Evolutionary conservation across 768 basidiomycete species (phyloP).

Genomic region (Symmetrospora coprosmae): DNA sequence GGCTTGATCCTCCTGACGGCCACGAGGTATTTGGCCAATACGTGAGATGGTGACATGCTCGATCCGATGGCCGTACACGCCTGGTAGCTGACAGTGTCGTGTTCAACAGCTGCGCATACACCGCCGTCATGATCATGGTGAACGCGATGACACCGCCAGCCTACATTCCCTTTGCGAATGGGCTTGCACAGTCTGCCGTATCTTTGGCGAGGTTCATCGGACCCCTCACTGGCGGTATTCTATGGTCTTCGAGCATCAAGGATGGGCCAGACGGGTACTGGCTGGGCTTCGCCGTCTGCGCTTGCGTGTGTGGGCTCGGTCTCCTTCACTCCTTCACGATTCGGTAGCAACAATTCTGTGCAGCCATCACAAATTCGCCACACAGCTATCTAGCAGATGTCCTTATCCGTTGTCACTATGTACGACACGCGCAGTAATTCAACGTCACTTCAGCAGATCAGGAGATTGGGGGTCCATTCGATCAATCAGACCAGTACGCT

Average conservation of each 20-base stretch:
- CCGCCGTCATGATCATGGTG: constrained; percentile 46
- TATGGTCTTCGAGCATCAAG: constrained; percentile 15
- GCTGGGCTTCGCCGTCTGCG: constrained; percentile 1
- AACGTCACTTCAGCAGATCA: no score
- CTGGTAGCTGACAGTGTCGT: constrained; percentile 45
- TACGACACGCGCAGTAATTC: no score
- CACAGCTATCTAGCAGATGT: no score
- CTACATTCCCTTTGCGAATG: constrained; percentile 81
- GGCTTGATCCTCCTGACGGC: constrained; percentile 43
- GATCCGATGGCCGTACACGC: constrained; percentile 63
- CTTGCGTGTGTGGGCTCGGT: background rate
- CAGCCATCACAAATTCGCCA: no score
- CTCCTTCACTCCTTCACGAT: constrained; percentile 10
- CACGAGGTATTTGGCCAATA: constrained; percentile 21
- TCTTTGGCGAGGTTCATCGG: constrained; percentile 77
- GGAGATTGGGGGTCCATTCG: no score
- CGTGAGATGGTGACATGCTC: constrained; percentile 19
- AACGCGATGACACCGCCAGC: constrained; percentile 71
- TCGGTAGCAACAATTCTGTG: background rate
- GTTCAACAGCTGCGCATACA: constrained; percentile 62
- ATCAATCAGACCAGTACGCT: no score
- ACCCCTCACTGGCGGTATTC: constrained; percentile 39
- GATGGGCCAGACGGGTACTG: constrained; percentile 19
- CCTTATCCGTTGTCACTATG: no score
- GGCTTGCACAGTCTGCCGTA: constrained; percentile 87